Percentiles rank a stretch among this genome's conserved stretches.
phyloP scores from a whole-genome alignment of 805 yeast species.

The Yarrowia alimentaria region DNA sequence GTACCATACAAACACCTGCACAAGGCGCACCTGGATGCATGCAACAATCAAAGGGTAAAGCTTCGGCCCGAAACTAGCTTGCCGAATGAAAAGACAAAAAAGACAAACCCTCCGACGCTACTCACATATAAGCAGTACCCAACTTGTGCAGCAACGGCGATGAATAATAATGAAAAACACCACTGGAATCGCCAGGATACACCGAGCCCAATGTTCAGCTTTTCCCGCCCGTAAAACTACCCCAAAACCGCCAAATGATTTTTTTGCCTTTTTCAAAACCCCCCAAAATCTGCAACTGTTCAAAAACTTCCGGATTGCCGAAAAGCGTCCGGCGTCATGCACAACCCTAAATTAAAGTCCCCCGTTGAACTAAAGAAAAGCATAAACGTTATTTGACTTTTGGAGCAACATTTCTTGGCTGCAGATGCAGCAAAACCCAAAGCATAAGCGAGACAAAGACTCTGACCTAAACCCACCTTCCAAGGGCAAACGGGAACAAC shows the following conservation, averaged over 20 bases:
- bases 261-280: too few relatives aligned
- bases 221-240: too few relatives aligned
- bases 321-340: background rate
- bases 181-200: too few relatives aligned
- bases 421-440: slow-evolving; percentile 17
- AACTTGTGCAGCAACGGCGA: too few relatives aligned
- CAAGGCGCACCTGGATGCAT: background rate
- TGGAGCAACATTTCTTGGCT: slow-evolving; percentile 5
- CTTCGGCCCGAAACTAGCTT: slow-evolving; percentile 24
- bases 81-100: slow-evolving; percentile 6
- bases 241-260: too few relatives aligned
- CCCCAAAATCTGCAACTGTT: too few relatives aligned
- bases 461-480: slow-evolving; percentile 5
- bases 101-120: slow-evolving; percentile 15
- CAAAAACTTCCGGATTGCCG: background rate
- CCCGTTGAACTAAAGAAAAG: background rate
- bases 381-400: too few relatives aligned
- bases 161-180: too few relatives aligned
- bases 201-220: too few relatives aligned
- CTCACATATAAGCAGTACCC: background rate
- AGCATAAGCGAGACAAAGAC: slow-evolving; percentile 24
- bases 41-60: slow-evolving; percentile 1
- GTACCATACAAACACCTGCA: slow-evolving; percentile 1
- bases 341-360: too few relatives aligned
- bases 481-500: slow-evolving; percentile 3